Percentiles rank a stretch among this genome's conserved stretches.
These are phyloP conservation scores for Ophiocordyceps camponoti-saundersi DNA, from an alignment of 2,329 filamentous ascomycete genomes.

Conservation along the genomic window DNA sequence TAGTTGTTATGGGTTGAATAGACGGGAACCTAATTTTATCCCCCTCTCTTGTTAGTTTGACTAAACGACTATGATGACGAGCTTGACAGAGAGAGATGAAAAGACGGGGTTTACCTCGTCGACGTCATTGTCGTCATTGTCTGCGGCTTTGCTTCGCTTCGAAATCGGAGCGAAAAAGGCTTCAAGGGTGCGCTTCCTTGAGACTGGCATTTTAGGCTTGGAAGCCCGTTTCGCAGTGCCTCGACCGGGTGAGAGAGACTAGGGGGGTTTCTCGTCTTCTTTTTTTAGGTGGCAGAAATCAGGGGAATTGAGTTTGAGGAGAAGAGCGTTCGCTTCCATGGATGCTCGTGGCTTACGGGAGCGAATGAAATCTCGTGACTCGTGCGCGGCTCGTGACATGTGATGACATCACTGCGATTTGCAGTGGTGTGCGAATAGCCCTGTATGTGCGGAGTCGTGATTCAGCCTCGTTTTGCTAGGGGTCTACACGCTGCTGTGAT, in stretches of 20 bases:
- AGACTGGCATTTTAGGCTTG: slow-evolving; percentile 6
- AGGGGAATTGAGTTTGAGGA: background rate
- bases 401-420: background rate
- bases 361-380: background rate
- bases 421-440: too few species aligned
- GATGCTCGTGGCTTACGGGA: background rate
- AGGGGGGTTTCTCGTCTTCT: background rate
- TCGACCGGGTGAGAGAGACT: background rate
- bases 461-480: slow-evolving; percentile 1
- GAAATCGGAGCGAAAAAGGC: slow-evolving; percentile 37
- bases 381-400: background rate
- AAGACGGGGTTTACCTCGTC: background rate
- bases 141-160: slow-evolving; percentile 9
- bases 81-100: background rate
- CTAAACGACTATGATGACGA: background rate
- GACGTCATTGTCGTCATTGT: background rate
- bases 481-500: background rate
- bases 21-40: background rate
- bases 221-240: background rate
- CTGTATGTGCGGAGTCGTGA: too few species aligned
- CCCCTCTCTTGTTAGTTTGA: too few species aligned
- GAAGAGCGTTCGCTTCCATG: background rate
- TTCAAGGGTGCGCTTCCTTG: slow-evolving; percentile 40
- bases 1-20: slow-evolving; percentile 25
- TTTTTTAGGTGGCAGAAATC: too few species aligned